A percentile compares a stretch with the other conserved stretches of the same genome.
phyloP scores from a whole-genome alignment of 1,139 yeast genomes.

The Suhomyces yuchorum region DNA sequence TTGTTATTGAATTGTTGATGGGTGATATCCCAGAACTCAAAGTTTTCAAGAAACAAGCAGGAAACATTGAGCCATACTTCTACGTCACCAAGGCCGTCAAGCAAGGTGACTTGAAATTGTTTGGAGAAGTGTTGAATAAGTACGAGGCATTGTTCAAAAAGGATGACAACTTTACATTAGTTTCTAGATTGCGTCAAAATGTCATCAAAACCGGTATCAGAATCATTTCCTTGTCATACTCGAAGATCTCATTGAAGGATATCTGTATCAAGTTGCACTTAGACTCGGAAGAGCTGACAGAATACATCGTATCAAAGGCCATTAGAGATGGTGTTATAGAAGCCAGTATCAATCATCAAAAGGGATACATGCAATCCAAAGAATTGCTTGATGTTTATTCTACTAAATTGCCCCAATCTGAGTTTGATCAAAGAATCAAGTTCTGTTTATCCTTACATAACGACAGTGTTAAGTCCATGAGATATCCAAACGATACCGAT shows the following conservation, averaged over 20 bases:
- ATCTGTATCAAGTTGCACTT: conserved; percentile 85
- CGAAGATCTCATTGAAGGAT: conserved; percentile 88
- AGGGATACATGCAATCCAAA: conserved; percentile 88
- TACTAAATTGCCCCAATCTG: conserved; percentile 81
- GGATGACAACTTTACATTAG: conserved; percentile 84
- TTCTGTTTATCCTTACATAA: conserved; percentile 90
- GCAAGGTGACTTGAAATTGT: conserved; percentile 82
- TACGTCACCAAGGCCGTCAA: conserved; percentile 91
- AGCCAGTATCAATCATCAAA: conserved; percentile 88
- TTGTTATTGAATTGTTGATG: conserved; percentile 87
- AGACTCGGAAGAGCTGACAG: conserved; percentile 94
- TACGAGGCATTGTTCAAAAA: conserved; percentile 64
- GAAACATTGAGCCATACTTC: conserved; percentile 71
- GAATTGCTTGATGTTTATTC: conserved; percentile 87
- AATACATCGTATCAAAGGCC: conserved; percentile 94
- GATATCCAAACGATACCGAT: conserved; percentile 65
- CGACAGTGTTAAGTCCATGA: conserved; percentile 93
- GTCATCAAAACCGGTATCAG: conserved; percentile 98
- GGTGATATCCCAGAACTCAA: conserved; percentile 97
- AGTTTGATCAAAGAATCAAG: conserved; percentile 90
- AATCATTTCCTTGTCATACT: conserved; percentile 87
- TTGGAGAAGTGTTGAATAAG: conserved; percentile 70
- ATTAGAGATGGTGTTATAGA: conserved; percentile 98
- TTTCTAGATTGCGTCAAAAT: conserved; percentile 89
- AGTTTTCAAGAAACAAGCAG: conserved; percentile 67